Conservation (phyloP, 2,329 filamentous ascomycete species). For the Cladophialophora bantiana region DNA sequence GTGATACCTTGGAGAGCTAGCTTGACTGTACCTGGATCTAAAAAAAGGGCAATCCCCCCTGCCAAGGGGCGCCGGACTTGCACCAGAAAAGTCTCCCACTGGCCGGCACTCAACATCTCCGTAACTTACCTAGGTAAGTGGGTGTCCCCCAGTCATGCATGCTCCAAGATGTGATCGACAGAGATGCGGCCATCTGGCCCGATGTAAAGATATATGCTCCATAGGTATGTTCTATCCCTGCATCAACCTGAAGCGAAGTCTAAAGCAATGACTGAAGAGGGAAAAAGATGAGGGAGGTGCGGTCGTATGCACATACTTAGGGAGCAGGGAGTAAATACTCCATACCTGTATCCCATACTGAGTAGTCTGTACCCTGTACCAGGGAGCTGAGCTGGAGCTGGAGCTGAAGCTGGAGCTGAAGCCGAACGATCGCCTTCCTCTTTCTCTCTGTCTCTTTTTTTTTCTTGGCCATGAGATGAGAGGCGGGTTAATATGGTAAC, state of each 20-base stretch:
- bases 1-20: neutral
- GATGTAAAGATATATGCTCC: neutral
- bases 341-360: too few relatives aligned
- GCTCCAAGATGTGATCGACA: slow-evolving; percentile 14
- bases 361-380: too few relatives aligned
- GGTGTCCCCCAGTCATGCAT: slow-evolving; percentile 5
- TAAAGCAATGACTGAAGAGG: neutral
- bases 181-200: neutral
- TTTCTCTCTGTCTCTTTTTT: neutral
- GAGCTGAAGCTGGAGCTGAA: neutral
- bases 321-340: too few relatives aligned
- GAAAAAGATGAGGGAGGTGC: neutral
- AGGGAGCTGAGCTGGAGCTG: neutral
- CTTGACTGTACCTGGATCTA: neutral
- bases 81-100: slow-evolving; percentile 20
- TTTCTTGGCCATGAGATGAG: neutral
- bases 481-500: neutral
- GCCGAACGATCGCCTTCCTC: neutral
- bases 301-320: neutral
- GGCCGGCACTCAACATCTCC: neutral
- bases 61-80: slow-evolving; percentile 20
- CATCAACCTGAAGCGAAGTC: slow-evolving; percentile 9
- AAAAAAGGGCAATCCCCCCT: slow-evolving; percentile 24
- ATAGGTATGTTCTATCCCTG: neutral
- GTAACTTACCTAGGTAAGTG: neutral